phyloP scores from a whole-genome alignment of 2,329 filamentous ascomycete genomes.

The Aspergillus fischeri region DNA sequence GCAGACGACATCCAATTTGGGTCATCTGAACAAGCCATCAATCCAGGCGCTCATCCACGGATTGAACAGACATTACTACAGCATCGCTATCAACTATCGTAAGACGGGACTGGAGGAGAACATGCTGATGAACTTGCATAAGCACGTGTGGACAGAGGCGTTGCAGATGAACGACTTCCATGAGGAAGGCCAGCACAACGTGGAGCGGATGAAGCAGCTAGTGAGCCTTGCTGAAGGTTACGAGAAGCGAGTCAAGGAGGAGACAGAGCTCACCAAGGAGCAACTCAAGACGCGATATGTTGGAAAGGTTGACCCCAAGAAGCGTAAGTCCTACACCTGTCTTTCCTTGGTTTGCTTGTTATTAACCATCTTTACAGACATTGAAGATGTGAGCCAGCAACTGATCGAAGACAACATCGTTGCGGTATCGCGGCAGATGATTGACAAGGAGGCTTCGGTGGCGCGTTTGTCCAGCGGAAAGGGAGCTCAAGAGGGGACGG shows the following conservation, averaged over 20 bases:
- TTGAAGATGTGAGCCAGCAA: slow-evolving; percentile 93
- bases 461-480: slow-evolving; percentile 55
- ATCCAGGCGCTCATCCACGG: slow-evolving; percentile 98
- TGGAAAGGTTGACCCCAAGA: slow-evolving; percentile 98
- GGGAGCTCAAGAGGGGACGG: slow-evolving; percentile 45
- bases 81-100: slow-evolving; percentile 95
- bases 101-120: slow-evolving; percentile 98
- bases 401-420: slow-evolving; percentile 99
- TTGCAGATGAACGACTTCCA: slow-evolving; percentile 96
- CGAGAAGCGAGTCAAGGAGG: slow-evolving; percentile 97
- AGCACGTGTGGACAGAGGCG: slow-evolving; percentile 98
- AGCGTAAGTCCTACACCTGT: slow-evolving; percentile 54
- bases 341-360: neutral
- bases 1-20: slow-evolving; percentile 95
- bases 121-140: slow-evolving; percentile 99
- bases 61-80: slow-evolving; percentile 98
- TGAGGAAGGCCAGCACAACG: slow-evolving; percentile 76
- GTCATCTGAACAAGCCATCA: slow-evolving; percentile 98
- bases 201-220: slow-evolving; percentile 80
- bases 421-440: slow-evolving; percentile 97
- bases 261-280: slow-evolving; percentile 94
- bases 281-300: slow-evolving; percentile 99
- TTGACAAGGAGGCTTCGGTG: slow-evolving; percentile 96
- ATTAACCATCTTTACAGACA: slow-evolving; percentile 50
- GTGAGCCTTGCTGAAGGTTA: slow-evolving; percentile 91